phyloP scores from a whole-genome alignment of 1,139 yeast genomes.

The Diutina sp. region DNA sequence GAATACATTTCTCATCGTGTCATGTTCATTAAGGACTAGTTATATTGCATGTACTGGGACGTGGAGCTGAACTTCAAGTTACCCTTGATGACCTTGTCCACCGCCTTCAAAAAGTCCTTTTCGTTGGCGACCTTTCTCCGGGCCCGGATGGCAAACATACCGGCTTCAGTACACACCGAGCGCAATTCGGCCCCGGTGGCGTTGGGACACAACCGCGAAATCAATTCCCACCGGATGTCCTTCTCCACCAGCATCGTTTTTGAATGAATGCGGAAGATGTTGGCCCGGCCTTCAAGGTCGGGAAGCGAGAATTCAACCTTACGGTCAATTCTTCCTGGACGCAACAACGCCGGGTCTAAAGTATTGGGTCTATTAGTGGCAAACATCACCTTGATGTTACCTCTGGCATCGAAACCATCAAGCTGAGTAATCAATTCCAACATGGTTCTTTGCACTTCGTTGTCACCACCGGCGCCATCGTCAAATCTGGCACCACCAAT shows the following conservation, averaged over 20 bases:
- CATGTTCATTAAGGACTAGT: constrained; percentile 19
- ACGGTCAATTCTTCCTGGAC: constrained; percentile 98
- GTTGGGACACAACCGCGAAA: constrained; percentile 93
- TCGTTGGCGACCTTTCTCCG: constrained; percentile 96
- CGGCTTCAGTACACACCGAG: constrained; percentile 88
- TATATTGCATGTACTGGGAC: constrained; percentile 95
- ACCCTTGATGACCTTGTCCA: constrained; percentile 96
- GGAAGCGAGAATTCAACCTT: constrained; percentile 95
- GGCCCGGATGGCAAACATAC: constrained; percentile 98
- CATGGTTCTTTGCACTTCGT: constrained; percentile 98
- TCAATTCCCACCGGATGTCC: constrained; percentile 95
- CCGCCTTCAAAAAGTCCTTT: constrained; percentile 93
- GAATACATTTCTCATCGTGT: neutral
- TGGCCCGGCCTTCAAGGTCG: constrained; percentile 94
- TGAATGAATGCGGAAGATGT: constrained; percentile 91
- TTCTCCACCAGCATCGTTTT: constrained; percentile 96
- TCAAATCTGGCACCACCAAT: constrained; percentile 98
- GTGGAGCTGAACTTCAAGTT: constrained; percentile 96
- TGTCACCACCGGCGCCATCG: constrained; percentile 99
- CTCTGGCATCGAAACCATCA: constrained; percentile 97
- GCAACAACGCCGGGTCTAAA: constrained; percentile 89
- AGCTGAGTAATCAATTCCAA: constrained; percentile 92
- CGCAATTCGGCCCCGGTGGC: constrained; percentile 95
- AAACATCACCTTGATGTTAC: constrained; percentile 97
- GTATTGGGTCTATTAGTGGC: constrained; percentile 98